Percentiles rank a stretch among this genome's conserved stretches.
phyloP scores from a whole-genome alignment of 2,329 filamentous ascomycete genomes.

The Ceratocystis ficicola region DNA sequence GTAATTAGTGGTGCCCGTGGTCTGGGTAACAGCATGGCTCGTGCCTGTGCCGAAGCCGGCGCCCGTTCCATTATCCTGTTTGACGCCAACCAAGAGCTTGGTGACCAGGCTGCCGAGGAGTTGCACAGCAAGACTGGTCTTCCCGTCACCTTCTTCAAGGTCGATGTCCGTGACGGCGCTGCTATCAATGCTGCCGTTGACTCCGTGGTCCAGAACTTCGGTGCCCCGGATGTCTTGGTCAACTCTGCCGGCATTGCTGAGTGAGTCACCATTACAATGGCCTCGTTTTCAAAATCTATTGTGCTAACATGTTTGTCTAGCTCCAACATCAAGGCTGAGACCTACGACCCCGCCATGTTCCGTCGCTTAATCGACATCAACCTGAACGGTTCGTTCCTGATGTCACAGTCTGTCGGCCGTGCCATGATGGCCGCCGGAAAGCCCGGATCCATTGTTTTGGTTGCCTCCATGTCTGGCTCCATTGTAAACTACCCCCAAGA shows the following conservation, averaged over 20 bases:
- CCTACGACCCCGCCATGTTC: conserved; percentile 64
- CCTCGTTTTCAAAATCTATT: conserved; percentile 26
- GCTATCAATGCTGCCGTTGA: conserved; percentile 59
- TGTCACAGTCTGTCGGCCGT: conserved; percentile 59
- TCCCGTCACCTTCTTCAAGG: conserved; percentile 64
- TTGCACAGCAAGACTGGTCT: conserved; percentile 61
- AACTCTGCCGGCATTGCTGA: conserved; percentile 72
- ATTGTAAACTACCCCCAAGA: conserved; percentile 81
- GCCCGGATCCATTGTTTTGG: conserved; percentile 61
- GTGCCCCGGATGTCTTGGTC: conserved; percentile 61
- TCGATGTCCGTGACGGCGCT: conserved; percentile 60
- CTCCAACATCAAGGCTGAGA: conserved; percentile 73
- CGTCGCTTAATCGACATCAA: conserved; percentile 72
- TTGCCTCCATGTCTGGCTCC: conserved; percentile 70
- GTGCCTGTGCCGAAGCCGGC: conserved; percentile 63
- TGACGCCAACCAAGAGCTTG: conserved; percentile 63
- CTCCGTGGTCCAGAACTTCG: conserved; percentile 53
- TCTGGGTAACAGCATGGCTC: conserved; percentile 67
- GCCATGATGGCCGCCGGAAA: conserved; percentile 61
- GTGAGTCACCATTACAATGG: conserved; percentile 22
- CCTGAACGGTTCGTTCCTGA: conserved; percentile 65
- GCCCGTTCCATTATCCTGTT: conserved; percentile 63
- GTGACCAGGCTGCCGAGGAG: conserved; percentile 56
- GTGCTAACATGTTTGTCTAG: conserved; percentile 22
- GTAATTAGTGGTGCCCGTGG: conserved; percentile 55